Conservation (phyloP, 192 early-diverging fungal species). For the Coemansia sp. region DNA sequence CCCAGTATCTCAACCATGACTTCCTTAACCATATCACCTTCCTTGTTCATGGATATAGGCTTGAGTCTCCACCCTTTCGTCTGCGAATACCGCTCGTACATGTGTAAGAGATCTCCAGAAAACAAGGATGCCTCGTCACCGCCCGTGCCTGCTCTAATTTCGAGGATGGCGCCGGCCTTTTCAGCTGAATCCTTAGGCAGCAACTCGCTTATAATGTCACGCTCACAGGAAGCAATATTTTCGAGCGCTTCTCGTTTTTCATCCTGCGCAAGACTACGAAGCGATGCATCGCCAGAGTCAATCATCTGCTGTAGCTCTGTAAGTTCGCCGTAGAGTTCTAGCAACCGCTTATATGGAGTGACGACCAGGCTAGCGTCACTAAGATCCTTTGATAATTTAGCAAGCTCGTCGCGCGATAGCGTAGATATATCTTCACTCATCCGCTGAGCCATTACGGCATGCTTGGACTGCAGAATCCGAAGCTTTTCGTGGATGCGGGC, state of each 20-base stretch:
- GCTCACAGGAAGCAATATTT: slow-evolving; percentile 48
- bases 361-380: slow-evolving; percentile 32
- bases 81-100: slow-evolving; percentile 73
- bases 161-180: slow-evolving; percentile 65
- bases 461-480: slow-evolving; percentile 18
- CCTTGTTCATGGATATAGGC: slow-evolving; percentile 38
- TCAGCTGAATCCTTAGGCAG: slow-evolving; percentile 69
- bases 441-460: slow-evolving; percentile 16
- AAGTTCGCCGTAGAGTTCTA: slow-evolving; percentile 39
- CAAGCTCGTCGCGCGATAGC: slow-evolving; percentile 38
- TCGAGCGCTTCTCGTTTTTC: slow-evolving; percentile 54
- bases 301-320: slow-evolving; percentile 46
- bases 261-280: slow-evolving; percentile 60
- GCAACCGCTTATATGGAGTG: slow-evolving; percentile 23
- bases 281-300: slow-evolving; percentile 18
- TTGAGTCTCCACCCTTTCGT: slow-evolving; percentile 65
- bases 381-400: slow-evolving; percentile 47
- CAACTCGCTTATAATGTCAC: slow-evolving; percentile 57
- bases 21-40: slow-evolving; percentile 54
- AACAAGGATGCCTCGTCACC: slow-evolving; percentile 79
- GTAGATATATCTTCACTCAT: slow-evolving; percentile 37
- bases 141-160: slow-evolving; percentile 75
- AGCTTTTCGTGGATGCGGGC: slow-evolving; percentile 39
- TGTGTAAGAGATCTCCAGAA: slow-evolving; percentile 62
- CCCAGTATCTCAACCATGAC: slow-evolving; percentile 65